Evolutionary conservation across 345 rosid species (phyloP), one percentile per base, ranked within the genome.

Genomic region (Pugionium dolabratum): DNA sequence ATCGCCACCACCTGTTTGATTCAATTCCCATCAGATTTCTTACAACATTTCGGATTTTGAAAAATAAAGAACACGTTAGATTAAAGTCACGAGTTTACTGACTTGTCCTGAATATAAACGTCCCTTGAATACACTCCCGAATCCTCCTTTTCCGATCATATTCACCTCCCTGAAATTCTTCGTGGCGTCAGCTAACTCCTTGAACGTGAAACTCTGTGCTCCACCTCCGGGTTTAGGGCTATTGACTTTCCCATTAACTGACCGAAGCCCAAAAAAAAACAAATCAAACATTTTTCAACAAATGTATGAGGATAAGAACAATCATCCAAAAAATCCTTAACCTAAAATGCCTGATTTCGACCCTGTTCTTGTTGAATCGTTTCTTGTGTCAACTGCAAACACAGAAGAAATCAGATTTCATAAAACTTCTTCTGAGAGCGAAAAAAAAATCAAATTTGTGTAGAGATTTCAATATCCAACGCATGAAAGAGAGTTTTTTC

Each of bases 91-190:
- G 47, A 55, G 2, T 8, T 40, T 3, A 25, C 53, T 69, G 4
- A 74, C 98, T 91, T 86, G 76, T 70, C 90, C 87, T 5, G 89
- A 69, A 62, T 86, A 85, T 67, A 92, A 71, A 55, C 90, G 84
- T 32, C 98, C 98, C 50, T 83, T 92, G 60, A 59, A 92, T 61
- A 92, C 98, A 83, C 81, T 80, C 25, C 98, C 98, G n/a, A 92
- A 92, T 11, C 98, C 98, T 58, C 98, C 98, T 78, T 86, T 96
- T 1, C 97, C 98, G 31, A 92, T 76, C 82, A 87, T 78, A 82
- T 92, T 80, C 37, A 32, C 62, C 50, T 86, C 98, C 54, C 79
- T 78, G 45, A 92, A 92, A 79, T 89, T 89, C 67, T 69, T 66
- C 0, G 97, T 87, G 0, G 98, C 98, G 0, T 73, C 62, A 0